phyloP scores from a whole-genome alignment of 345 rosid species.

The Eucalyptus caleyi region DNA sequence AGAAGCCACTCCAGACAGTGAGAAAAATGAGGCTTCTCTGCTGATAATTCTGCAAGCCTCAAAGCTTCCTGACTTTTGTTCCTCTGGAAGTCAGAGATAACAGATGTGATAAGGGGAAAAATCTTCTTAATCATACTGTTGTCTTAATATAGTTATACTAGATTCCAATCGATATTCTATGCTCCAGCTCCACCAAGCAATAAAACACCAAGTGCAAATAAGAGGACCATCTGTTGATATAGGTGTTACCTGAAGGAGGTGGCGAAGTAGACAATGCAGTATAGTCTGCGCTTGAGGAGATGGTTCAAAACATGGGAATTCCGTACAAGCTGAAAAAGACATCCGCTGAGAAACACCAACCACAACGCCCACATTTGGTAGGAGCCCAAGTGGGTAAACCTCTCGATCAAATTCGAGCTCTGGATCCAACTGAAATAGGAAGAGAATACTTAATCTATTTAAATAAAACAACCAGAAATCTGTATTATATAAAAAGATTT shows the following conservation, averaged over 20 bases:
- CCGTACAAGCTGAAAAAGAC: slow-evolving; percentile 96
- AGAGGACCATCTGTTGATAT: not conserved
- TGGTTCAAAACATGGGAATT: slow-evolving; percentile 97
- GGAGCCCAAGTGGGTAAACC: slow-evolving; percentile 92
- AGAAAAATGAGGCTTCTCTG: slow-evolving; percentile 93
- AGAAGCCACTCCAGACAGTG: slow-evolving; percentile 99
- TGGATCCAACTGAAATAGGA: slow-evolving; percentile 73
- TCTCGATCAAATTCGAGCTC: slow-evolving; percentile 98
- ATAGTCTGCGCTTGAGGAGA: slow-evolving; percentile 98
- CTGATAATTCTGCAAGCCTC: slow-evolving; percentile 74
- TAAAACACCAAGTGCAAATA: not conserved
- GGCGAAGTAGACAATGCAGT: slow-evolving; percentile 93
- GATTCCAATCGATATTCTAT: not conserved
- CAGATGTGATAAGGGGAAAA: not conserved
- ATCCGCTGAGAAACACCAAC: slow-evolving; percentile 94
- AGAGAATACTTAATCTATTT: not conserved
- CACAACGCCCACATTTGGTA: slow-evolving; percentile 93
- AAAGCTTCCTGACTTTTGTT: slow-evolving; percentile 85
- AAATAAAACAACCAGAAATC: not conserved
- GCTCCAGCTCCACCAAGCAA: not conserved
- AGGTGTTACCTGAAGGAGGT: slow-evolving; percentile 81
- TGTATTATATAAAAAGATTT: not conserved
- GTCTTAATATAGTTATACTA: not conserved
- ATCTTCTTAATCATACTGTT: not conserved
- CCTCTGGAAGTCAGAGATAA: slow-evolving; percentile 38